A percentile compares a stretch with the other conserved stretches of the same genome.
These are phyloP conservation scores for Lepraria neglecta DNA, from an alignment of 495 filamentous ascomycete species.

Conservation along the genomic window DNA sequence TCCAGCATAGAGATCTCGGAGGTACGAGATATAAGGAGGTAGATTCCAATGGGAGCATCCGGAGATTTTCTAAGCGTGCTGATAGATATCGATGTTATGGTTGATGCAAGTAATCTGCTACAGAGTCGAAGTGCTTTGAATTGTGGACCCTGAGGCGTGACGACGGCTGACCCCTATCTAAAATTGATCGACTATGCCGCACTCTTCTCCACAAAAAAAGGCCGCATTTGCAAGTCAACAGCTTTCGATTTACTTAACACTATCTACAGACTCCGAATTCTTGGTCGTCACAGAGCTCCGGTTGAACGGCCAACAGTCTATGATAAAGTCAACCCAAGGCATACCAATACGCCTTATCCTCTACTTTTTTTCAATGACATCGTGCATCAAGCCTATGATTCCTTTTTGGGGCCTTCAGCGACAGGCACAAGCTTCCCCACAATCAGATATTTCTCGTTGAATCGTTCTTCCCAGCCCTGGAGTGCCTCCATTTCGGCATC, in stretches of 20 bases:
- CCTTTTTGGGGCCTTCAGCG: slow-evolving; percentile 47
- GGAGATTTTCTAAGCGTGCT: background rate
- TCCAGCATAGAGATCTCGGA: background rate
- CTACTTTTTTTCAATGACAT: background rate
- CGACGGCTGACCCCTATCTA: slow-evolving; percentile 2
- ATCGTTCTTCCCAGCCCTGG: slow-evolving; percentile 85
- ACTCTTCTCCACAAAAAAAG: background rate
- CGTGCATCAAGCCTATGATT: background rate
- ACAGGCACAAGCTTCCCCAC: slow-evolving; percentile 84
- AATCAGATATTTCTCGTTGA: slow-evolving; percentile 87
- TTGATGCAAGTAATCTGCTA: background rate
- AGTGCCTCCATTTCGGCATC: slow-evolving; percentile 76
- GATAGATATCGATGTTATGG: background rate
- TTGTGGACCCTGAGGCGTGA: background rate
- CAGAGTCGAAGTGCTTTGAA: too few relatives aligned
- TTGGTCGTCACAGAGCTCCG: too few relatives aligned
- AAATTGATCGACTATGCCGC: slow-evolving; percentile 6
- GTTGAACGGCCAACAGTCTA: too few relatives aligned
- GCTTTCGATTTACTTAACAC: too few relatives aligned
- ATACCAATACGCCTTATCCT: background rate
- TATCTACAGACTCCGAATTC: background rate
- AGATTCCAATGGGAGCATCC: background rate
- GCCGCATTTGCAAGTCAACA: too few relatives aligned
- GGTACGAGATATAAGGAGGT: background rate
- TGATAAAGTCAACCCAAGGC: too few relatives aligned